A percentile compares a stretch with the other conserved stretches of the same genome.
These are phyloP conservation scores for Podospora comata DNA, from an alignment of 495 filamentous ascomycete genomes.

Conservation along the genomic window DNA sequence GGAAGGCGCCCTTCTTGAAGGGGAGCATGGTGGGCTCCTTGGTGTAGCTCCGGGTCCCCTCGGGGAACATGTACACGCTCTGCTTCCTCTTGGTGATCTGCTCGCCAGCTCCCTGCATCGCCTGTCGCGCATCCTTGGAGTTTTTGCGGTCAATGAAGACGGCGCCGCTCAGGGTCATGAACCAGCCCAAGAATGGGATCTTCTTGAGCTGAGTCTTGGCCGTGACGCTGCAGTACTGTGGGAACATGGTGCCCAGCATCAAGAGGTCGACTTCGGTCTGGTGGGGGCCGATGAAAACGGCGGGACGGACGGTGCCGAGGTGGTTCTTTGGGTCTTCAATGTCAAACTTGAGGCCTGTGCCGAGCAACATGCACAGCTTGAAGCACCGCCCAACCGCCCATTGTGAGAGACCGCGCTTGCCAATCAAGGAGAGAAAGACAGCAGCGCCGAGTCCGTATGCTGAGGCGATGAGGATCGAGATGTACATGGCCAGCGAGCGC, in stretches of 20 bases:
- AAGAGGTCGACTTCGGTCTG: conserved; percentile 93
- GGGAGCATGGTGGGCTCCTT: conserved; percentile 74
- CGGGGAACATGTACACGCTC: conserved; percentile 90
- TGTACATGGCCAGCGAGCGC: conserved; percentile 68
- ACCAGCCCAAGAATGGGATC: conserved; percentile 92
- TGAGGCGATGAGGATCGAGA: conserved; percentile 62
- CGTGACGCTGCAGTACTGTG: conserved; percentile 86
- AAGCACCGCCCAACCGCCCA: conserved; percentile 80
- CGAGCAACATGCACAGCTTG: conserved; percentile 71
- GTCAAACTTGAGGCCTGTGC: conserved; percentile 76
- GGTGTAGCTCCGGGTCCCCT: conserved; percentile 89
- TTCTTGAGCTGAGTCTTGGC: conserved; percentile 82
- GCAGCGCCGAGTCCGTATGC: conserved; percentile 75
- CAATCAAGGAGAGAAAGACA: conserved; percentile 65
- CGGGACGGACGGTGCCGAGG: conserved; percentile 66
- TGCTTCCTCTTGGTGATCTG: conserved; percentile 74
- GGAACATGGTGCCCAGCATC: conserved; percentile 83
- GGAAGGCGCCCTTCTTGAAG: conserved; percentile 99
- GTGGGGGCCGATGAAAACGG: conserved; percentile 90
- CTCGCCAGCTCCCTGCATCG: conserved; percentile 76
- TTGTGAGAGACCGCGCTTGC: conserved; percentile 73
- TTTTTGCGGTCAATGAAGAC: conserved; percentile 94
- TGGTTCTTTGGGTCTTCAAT: conserved; percentile 64
- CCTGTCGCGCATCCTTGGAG: conserved; percentile 71
- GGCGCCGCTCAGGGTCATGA: conserved; percentile 84